Conservation (phyloP, 1,139 yeast genomes). For the Kodamaea sp. region DNA sequence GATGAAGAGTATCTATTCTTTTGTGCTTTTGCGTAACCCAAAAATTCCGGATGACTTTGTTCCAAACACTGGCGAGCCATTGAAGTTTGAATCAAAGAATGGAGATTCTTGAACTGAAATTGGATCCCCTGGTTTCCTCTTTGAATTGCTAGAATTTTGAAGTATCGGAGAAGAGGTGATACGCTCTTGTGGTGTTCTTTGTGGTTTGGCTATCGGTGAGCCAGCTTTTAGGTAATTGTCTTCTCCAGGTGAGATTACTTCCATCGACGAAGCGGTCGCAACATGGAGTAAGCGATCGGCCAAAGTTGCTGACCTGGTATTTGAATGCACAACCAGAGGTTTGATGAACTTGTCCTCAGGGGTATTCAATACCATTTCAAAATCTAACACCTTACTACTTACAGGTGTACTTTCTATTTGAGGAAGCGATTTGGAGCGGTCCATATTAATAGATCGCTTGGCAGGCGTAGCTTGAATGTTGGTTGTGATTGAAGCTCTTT, state of each 20-base stretch:
- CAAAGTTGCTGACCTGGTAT: slow-evolving; percentile 1
- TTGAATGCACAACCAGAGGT: slow-evolving; percentile 1
- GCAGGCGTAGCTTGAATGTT: no score
- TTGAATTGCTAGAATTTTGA: slow-evolving; percentile 8
- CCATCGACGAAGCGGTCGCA: not conserved
- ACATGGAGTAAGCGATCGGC: slow-evolving; percentile 5
- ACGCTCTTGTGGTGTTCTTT: slow-evolving; percentile 6
- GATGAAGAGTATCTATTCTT: not conserved
- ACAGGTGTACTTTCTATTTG: slow-evolving; percentile 9
- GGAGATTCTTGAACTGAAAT: slow-evolving; percentile 34
- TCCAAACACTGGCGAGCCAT: slow-evolving; percentile 22
- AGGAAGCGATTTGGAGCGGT: no score
- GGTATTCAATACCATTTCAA: slow-evolving; percentile 7
- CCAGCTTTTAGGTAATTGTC: not conserved
- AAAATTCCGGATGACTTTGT: slow-evolving; percentile 4
- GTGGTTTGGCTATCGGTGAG: slow-evolving; percentile 4
- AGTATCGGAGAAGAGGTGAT: slow-evolving; percentile 22
- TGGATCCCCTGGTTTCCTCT: slow-evolving; percentile 39
- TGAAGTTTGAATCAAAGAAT: slow-evolving; percentile 25
- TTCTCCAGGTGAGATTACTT: not conserved
- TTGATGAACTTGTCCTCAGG: slow-evolving; percentile 10
- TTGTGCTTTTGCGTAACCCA: slow-evolving; percentile 2
- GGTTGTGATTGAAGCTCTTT: no score
- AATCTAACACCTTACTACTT: slow-evolving; percentile 5
- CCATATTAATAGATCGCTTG: no score